Base-by-base conservation (phyloP, 1,139 yeast genomes). In the Meyerozyma athensensis region DNA sequence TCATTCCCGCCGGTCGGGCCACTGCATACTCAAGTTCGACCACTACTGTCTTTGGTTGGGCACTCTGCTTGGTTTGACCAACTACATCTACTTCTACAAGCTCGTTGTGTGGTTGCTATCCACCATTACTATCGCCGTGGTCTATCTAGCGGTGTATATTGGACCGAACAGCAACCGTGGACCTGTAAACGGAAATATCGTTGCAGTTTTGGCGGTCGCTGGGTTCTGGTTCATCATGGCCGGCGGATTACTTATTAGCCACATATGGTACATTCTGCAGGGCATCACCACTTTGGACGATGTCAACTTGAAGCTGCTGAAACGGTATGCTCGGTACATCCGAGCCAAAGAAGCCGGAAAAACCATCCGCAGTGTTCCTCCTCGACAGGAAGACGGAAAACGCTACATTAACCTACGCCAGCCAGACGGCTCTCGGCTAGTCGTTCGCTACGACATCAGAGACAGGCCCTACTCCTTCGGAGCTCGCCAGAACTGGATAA, bases 401-500 rank as follows among this genome's bases (percentile, higher is more conserved):
- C 43, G 71, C 18, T 68, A 54, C 41, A 49, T 68, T 12, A 69
- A 63, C 42, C 48, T 68, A 3, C 46, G 46, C 16, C 35, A 35
- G 10, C 47, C 49, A 17, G 51, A 46, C 1, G 50, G 50, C 18
- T 21, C 47, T 6, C 45, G 76, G 34, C 50, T 52, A 6, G 65
- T 70, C 4, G 63, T 68, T 1, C 49, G 52, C 30, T 63, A 52
- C 38, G 49, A 54, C 31, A 46, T 65, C 7, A 40, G 41, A 5
- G 59, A 58, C 9, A 37, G 39, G 7, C 60, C 63, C 1, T 69
- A 46, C 39, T 45, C 61, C 32, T 51, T 54, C 50, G 73, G 74
- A 0, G 44, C 51, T 31, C 46, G 45, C 26, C 52, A 45, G 17
- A 68, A 68, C 42, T 58, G 67, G 58, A 58, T 67, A 22, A 65